Conservation (phyloP, 2,329 filamentous ascomycete species). For the Sporothrix luriei region DNA sequence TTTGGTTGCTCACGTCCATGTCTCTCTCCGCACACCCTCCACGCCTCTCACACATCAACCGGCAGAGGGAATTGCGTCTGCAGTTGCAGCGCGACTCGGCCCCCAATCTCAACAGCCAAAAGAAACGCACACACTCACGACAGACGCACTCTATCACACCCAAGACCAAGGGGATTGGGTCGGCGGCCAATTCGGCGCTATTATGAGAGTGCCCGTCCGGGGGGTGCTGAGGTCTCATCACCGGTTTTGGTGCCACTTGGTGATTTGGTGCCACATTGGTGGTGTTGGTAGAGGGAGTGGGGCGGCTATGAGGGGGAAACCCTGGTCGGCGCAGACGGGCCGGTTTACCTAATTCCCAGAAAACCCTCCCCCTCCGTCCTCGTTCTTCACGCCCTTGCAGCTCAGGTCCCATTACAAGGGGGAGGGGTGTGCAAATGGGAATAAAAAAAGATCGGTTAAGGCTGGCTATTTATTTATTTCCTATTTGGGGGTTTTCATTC, state of each 20-base stretch:
- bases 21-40: slow-evolving; percentile 1
- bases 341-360: slow-evolving; percentile 13
- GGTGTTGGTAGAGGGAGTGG: neutral
- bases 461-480: slow-evolving; percentile 3
- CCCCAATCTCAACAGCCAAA: neutral
- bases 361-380: neutral
- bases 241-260: neutral
- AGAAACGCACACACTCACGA: neutral
- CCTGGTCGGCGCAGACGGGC: slow-evolving; percentile 11
- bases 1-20: neutral
- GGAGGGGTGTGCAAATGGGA: neutral
- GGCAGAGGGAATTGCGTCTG: neutral
- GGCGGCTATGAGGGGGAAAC: neutral
- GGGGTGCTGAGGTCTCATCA: neutral
- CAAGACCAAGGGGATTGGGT: neutral
- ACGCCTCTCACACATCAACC: neutral
- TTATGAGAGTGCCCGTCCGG: neutral
- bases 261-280: slow-evolving; percentile 2
- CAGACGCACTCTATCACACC: neutral
- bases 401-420: neutral
- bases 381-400: neutral
- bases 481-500: slow-evolving; percentile 1
- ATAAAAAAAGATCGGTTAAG: neutral
- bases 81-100: neutral
- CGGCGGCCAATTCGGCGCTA: slow-evolving; percentile 19